Conservation (phyloP, 192 early-diverging fungal genomes). For the Linnemannia schmuckeri region DNA sequence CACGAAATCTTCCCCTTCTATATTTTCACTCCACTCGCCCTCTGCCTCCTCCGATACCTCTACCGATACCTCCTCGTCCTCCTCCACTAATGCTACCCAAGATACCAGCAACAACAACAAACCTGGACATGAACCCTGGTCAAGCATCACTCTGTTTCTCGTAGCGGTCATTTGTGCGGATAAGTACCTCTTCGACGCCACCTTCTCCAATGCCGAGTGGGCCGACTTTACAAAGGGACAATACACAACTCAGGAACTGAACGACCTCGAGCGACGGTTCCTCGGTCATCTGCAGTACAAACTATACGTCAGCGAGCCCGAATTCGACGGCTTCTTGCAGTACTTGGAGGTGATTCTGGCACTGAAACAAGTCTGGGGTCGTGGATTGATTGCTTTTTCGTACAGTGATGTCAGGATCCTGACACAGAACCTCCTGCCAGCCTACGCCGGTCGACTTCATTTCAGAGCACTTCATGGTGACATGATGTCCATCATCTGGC, state of each 20-base stretch:
- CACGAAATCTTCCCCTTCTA: neutral
- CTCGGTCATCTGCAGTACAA: constrained; percentile 56
- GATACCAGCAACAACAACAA: neutral
- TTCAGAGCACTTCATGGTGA: constrained; percentile 47
- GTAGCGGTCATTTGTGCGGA: constrained; percentile 64
- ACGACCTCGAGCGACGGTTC: constrained; percentile 59
- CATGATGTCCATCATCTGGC: constrained; percentile 44
- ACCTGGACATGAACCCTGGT: constrained; percentile 51
- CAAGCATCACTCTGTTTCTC: constrained; percentile 58
- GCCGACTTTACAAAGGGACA: constrained; percentile 53
- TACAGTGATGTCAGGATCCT: constrained; percentile 63
- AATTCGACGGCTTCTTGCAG: constrained; percentile 58
- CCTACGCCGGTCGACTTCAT: constrained; percentile 55
- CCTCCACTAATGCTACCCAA: neutral
- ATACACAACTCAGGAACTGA: constrained; percentile 55
- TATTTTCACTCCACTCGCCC: neutral
- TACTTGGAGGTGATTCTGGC: constrained; percentile 62
- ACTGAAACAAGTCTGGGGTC: constrained; percentile 55
- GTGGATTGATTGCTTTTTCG: constrained; percentile 47
- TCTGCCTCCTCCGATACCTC: constrained; percentile 8
- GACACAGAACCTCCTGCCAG: constrained; percentile 52
- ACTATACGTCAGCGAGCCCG: constrained; percentile 57
- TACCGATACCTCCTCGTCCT: neutral
- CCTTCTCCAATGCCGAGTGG: constrained; percentile 64
- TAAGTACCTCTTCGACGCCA: constrained; percentile 66